These are phyloP conservation scores for Leersia perrieri DNA, from an alignment of 176 grass and related monocot species.

Conservation along the genomic window DNA sequence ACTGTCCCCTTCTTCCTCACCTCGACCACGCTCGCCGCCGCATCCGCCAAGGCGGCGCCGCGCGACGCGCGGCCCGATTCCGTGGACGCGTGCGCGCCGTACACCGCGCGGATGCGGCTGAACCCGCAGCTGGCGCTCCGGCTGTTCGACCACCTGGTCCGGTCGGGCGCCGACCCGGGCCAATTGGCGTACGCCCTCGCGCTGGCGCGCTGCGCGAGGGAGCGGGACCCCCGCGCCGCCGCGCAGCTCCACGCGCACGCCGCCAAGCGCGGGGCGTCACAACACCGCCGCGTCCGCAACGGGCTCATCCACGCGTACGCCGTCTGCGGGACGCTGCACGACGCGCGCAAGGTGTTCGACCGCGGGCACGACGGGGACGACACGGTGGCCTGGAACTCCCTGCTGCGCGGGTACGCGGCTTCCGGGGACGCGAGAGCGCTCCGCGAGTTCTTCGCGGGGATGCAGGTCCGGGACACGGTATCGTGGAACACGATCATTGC, in stretches of 20 bases:
- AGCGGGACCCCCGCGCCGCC: background rate
- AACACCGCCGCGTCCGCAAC: slow-evolving; percentile 39
- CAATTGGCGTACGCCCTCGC: slow-evolving; percentile 45
- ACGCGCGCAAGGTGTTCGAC: slow-evolving; percentile 65
- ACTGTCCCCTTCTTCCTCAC: slow-evolving; percentile 44
- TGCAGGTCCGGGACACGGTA: slow-evolving; percentile 52
- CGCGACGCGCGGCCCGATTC: background rate
- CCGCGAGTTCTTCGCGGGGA: slow-evolving; percentile 40
- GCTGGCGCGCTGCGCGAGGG: slow-evolving; percentile 48
- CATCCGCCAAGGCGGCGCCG: too few species aligned
- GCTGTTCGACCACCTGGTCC: slow-evolving; percentile 47
- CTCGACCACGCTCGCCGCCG: slow-evolving; percentile 42
- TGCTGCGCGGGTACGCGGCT: slow-evolving; percentile 54
- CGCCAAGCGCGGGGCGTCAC: slow-evolving; percentile 27
- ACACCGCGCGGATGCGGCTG: slow-evolving; percentile 38
- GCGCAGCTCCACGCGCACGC: slow-evolving; percentile 53
- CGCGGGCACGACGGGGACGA: slow-evolving; percentile 34
- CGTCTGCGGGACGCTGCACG: slow-evolving; percentile 26
- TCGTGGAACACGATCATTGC: slow-evolving; percentile 67
- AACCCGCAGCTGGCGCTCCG: slow-evolving; percentile 41
- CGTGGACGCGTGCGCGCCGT: background rate
- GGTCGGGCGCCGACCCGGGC: slow-evolving; percentile 45
- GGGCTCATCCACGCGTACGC: slow-evolving; percentile 51
- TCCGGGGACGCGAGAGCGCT: slow-evolving; percentile 23
- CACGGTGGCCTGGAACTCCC: slow-evolving; percentile 54